A percentile compares a stretch with the other conserved stretches of the same genome.
Evolutionary conservation across 331 rosid genomes (phyloP).

Genomic region (Acacia pycnantha): DNA sequence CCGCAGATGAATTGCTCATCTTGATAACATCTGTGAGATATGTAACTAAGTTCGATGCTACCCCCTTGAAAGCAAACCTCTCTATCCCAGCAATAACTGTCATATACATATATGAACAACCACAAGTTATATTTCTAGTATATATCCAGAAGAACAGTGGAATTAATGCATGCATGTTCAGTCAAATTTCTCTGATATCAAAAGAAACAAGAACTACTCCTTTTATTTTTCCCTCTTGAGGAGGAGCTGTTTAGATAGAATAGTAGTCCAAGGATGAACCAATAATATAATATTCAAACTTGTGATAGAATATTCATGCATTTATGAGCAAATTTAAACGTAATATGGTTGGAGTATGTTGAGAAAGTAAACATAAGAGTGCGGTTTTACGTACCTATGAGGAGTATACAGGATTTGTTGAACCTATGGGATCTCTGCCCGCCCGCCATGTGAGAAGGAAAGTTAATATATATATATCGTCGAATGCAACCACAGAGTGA

Average conservation of each 20-base stretch:
- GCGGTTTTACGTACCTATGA: constrained; percentile 53
- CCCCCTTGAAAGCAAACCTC: constrained; percentile 95
- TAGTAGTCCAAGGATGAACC: not conserved
- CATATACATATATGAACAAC: not conserved
- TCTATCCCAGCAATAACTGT: constrained; percentile 86
- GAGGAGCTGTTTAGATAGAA: not conserved
- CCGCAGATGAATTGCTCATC: constrained; percentile 90
- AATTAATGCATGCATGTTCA: not conserved
- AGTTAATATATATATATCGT: not conserved
- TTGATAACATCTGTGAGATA: constrained; percentile 83
- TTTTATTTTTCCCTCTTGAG: not conserved
- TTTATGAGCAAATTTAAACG: not conserved
- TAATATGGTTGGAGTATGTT: not conserved
- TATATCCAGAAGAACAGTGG: not conserved
- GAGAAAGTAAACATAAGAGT: not conserved
- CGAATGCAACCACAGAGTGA: not conserved
- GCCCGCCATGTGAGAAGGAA: constrained; percentile 51
- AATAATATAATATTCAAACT: not conserved
- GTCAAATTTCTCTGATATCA: not conserved
- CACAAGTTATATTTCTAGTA: not conserved
- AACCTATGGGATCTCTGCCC: constrained; percentile 43
- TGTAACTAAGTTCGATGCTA: constrained; percentile 80
- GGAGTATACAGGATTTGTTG: constrained; percentile 76
- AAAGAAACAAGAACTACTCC: not conserved
- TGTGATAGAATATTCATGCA: not conserved